phyloP scores from a whole-genome alignment of 352 stramenopile species.

The Phytophthora boehmeriae region DNA sequence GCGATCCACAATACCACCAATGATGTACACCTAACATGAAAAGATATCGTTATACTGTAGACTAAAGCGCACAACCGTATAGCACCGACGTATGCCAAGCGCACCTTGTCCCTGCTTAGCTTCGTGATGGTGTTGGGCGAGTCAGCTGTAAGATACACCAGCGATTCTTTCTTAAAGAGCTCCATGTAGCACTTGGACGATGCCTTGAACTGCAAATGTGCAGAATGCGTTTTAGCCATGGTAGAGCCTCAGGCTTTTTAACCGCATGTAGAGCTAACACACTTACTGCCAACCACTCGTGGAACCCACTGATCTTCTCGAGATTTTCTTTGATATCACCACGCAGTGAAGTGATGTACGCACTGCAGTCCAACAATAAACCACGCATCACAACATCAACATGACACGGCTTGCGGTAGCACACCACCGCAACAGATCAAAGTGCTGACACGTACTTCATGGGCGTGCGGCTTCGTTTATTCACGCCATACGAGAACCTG shows the following conservation, averaged over 20 bases:
- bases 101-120: slow-evolving; percentile 84
- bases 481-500: slow-evolving; percentile 88
- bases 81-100: neutral
- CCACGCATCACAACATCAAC: neutral
- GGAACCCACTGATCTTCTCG: slow-evolving; percentile 92
- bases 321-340: slow-evolving; percentile 84
- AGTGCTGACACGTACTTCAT: slow-evolving; percentile 41
- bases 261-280: neutral
- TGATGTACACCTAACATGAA: slow-evolving; percentile 90
- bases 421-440: neutral
- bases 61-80: neutral
- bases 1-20: slow-evolving; percentile 97
- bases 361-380: slow-evolving; percentile 25
- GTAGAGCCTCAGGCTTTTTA: no score
- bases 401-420: no score
- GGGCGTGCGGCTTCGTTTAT: slow-evolving; percentile 58
- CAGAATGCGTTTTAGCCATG: slow-evolving; percentile 32
- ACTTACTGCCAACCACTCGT: slow-evolving; percentile 71
- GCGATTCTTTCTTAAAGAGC: slow-evolving; percentile 76
- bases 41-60: neutral
- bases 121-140: slow-evolving; percentile 91
- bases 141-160: slow-evolving; percentile 96
- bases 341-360: slow-evolving; percentile 70
- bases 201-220: slow-evolving; percentile 54
- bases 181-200: slow-evolving; percentile 71